A percentile compares a stretch with the other conserved stretches of the same genome.
Evolutionary conservation across 768 basidiomycete species (phyloP).

Genomic region (Tylopilus intermedius): DNA sequence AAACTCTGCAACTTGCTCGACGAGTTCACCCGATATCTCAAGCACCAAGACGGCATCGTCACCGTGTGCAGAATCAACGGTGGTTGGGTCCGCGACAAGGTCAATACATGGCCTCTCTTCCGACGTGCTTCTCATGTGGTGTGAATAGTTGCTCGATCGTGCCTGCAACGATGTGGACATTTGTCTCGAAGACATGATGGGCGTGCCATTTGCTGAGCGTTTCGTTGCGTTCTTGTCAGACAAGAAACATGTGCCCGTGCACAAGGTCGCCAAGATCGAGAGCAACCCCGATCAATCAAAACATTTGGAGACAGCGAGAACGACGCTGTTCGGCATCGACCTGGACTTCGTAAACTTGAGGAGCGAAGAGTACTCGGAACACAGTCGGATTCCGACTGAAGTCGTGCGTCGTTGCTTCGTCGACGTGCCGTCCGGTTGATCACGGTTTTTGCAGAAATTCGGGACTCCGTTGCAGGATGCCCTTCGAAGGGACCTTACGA

Average conservation of each 20-base stretch:
- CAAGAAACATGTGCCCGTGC: slow-evolving; percentile 27
- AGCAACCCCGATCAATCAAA: slow-evolving; percentile 97
- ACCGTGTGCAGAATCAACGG: slow-evolving; percentile 89
- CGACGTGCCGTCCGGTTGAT: background rate
- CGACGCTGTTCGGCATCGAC: slow-evolving; percentile 73
- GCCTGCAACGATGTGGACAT: slow-evolving; percentile 92
- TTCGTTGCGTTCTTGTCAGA: slow-evolving; percentile 55
- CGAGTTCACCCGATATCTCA: slow-evolving; percentile 61
- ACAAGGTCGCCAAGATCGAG: slow-evolving; percentile 76
- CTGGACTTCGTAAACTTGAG: slow-evolving; percentile 93
- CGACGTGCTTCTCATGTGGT: slow-evolving; percentile 13
- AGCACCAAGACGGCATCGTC: slow-evolving; percentile 44
- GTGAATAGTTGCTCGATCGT: slow-evolving; percentile 64
- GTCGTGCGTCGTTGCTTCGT: slow-evolving; percentile 51
- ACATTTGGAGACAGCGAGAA: slow-evolving; percentile 92
- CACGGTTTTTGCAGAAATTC: slow-evolving; percentile 53
- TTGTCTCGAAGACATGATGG: slow-evolving; percentile 85
- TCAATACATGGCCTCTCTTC: slow-evolving; percentile 30
- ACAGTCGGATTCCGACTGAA: slow-evolving; percentile 83
- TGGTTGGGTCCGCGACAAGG: slow-evolving; percentile 99
- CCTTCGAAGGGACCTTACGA: slow-evolving; percentile 84
- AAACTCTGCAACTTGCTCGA: slow-evolving; percentile 74
- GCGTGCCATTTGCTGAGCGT: slow-evolving; percentile 78
- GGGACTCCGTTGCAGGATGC: slow-evolving; percentile 94
- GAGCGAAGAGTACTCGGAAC: slow-evolving; percentile 83